Evolutionary conservation across 108 stramenopile species (phyloP).

Genomic region (Cyclotella kingstonii): DNA sequence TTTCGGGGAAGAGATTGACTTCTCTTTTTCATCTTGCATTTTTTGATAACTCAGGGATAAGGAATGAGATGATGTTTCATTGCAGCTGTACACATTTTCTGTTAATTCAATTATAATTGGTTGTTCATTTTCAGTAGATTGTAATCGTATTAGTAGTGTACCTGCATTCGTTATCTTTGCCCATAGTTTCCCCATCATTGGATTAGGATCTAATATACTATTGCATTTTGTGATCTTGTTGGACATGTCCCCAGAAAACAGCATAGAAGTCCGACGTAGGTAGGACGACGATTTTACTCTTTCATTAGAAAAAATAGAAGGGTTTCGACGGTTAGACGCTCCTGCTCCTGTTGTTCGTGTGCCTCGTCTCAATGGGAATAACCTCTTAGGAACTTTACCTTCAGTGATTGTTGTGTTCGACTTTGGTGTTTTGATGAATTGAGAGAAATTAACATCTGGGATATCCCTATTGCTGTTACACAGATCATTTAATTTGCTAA

Average conservation of each 20-base stretch:
- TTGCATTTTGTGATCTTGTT: slow-evolving; percentile 5
- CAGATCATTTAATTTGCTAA: neutral
- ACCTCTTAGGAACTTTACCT: neutral
- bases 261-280: slow-evolving; percentile 16
- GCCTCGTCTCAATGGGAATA: slow-evolving; percentile 12
- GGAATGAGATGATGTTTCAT: slow-evolving; percentile 4
- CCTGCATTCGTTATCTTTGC: slow-evolving; percentile 13
- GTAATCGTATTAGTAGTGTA: slow-evolving; percentile 17
- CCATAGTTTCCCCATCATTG: slow-evolving; percentile 27
- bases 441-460: neutral
- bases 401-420: neutral
- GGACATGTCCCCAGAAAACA: slow-evolving; percentile 18
- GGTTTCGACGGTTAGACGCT: slow-evolving; percentile 30
- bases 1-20: neutral
- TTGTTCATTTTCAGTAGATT: neutral
- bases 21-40: neutral
- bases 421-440: slow-evolving; percentile 6
- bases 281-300: neutral
- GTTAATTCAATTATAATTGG: slow-evolving; percentile 4
- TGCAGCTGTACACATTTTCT: neutral
- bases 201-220: slow-evolving; percentile 1
- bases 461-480: neutral
- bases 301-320: slow-evolving; percentile 18
- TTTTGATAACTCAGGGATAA: no score
- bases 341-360: slow-evolving; percentile 33